Evolutionary conservation across 179 eudicot genomes (phyloP).

Genomic region (Carnegiea gigantea): DNA sequence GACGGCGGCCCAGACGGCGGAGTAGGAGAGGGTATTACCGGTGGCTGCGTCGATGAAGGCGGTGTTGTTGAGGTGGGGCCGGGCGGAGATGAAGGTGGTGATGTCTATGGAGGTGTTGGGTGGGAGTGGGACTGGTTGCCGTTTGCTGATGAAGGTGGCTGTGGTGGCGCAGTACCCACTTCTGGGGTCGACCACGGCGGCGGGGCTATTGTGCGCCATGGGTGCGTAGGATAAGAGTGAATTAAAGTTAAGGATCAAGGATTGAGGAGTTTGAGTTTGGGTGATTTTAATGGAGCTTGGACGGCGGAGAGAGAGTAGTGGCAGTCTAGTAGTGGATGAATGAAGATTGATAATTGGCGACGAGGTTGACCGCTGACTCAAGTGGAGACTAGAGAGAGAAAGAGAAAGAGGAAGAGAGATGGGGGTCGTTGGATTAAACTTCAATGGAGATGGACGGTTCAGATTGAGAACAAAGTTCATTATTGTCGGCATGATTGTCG

Average conservation of each 20-base stretch:
- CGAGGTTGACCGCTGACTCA: not conserved
- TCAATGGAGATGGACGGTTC: conserved; percentile 1
- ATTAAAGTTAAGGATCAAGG: too few relatives aligned
- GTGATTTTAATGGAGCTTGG: not conserved
- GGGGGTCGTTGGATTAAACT: conserved; percentile 9
- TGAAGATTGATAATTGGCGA: not conserved
- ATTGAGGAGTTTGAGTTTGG: not conserved
- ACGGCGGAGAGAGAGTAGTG: not conserved
- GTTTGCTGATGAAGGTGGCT: conserved; percentile 63
- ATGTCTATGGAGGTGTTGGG: conserved; percentile 44
- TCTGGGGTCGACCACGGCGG: conserved; percentile 22
- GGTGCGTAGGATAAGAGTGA: not conserved
- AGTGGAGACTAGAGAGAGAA: not conserved
- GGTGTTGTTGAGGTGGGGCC: conserved; percentile 44
- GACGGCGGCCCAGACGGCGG: conserved; percentile 55
- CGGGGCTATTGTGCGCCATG: conserved; percentile 6
- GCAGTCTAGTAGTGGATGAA: not conserved
- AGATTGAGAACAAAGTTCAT: not conserved
- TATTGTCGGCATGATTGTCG: not conserved
- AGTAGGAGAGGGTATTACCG: conserved; percentile 41
- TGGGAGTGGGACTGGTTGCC: conserved; percentile 49
- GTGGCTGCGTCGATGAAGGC: conserved; percentile 77
- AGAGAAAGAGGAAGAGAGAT: not conserved
- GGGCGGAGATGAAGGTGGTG: conserved; percentile 69
- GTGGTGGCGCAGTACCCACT: conserved; percentile 47